Conservation (phyloP, 2,329 filamentous ascomycete genomes). For the Penicillium brasilianum region DNA sequence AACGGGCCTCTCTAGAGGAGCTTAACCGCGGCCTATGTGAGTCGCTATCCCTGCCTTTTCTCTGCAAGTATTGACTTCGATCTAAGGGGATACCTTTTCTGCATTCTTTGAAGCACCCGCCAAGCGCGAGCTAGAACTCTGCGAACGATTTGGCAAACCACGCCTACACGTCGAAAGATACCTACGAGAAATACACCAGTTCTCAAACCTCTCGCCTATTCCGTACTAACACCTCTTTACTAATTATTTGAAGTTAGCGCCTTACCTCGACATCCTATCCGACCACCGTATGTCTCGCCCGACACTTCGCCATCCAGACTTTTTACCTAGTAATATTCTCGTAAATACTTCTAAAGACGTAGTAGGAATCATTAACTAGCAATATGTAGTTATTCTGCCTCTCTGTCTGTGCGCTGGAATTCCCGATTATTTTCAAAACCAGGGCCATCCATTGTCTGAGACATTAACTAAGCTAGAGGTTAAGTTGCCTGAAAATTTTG, state of each 20-base stretch:
- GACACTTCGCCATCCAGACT: constrained; percentile 30
- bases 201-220: constrained; percentile 19
- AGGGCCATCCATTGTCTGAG: constrained; percentile 38
- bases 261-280: constrained; percentile 15
- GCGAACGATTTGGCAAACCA: constrained; percentile 29
- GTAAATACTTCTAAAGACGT: constrained; percentile 33
- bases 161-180: constrained; percentile 27
- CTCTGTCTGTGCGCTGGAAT: constrained; percentile 33
- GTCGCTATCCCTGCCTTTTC: constrained; percentile 19
- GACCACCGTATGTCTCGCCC: constrained; percentile 18
- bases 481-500: constrained; percentile 32
- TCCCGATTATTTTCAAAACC: constrained; percentile 42
- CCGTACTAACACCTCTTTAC: constrained; percentile 22
- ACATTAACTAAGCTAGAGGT: constrained; percentile 34
- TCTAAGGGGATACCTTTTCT: constrained; percentile 20
- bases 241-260: constrained; percentile 21
- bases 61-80: constrained; percentile 16
- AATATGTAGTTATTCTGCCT: constrained; percentile 37
- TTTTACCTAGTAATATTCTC: constrained; percentile 39
- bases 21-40: constrained; percentile 37
- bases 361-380: constrained; percentile 38
- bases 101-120: constrained; percentile 29
- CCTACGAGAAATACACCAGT: constrained; percentile 25
- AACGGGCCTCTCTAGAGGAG: constrained; percentile 25
- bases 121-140: constrained; percentile 33